Evolutionary conservation across 2,329 filamentous ascomycete genomes (phyloP), one percentile per base, ranked within the genome.

Genomic region (Monosporascus sp.): DNA sequence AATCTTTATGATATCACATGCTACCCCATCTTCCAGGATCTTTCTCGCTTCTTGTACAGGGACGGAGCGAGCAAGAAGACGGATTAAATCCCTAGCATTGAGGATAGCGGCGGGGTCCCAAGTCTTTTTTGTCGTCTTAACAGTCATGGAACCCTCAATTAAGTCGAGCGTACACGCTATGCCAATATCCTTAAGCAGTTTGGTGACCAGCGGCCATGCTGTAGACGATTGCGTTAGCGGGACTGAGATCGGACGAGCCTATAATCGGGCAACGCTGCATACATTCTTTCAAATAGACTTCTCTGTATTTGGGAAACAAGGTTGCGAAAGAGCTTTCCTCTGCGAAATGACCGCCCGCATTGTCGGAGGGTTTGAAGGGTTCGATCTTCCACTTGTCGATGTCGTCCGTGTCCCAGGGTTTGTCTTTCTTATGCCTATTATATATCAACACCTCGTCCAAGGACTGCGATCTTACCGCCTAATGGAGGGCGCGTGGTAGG

Each of bases 321-420:
- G 84, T 87, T 60, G 79, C 79, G 70, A 99, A 99, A 5, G 89
- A 91, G 1, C 91, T 96, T 75, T 97, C 94, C 72, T 99, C 93
- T 51, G 86, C 81, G 69, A 99, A 96, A 20, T 88, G 87, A 60
- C 94, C 94, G 52, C 83, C 90, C 35, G 76, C 74, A 73, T 97
- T 97, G 74, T 97, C 88, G 60, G 89, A 85, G 48, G 89, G 82
- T 43, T 85, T 93, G 74, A 97, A 97, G 27, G 85, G 74, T 40
- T 96, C 91, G 64, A 92, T 76, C 84, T 91, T 93, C 91, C 91
- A 97, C 72, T 97, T 96, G 75, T 97, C 93, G 60, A 97, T 90
- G 66, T 97, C 94, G 58, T 96, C 92, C 53, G 92, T 96, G 66
- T 97, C 92, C 92, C 92, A 95, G 52, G 91, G 89, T 72, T 96